Evolutionary conservation across 306 rosid genomes (phyloP), one percentile per base, ranked within the genome.

Genomic region (Cucurbita moschata): DNA sequence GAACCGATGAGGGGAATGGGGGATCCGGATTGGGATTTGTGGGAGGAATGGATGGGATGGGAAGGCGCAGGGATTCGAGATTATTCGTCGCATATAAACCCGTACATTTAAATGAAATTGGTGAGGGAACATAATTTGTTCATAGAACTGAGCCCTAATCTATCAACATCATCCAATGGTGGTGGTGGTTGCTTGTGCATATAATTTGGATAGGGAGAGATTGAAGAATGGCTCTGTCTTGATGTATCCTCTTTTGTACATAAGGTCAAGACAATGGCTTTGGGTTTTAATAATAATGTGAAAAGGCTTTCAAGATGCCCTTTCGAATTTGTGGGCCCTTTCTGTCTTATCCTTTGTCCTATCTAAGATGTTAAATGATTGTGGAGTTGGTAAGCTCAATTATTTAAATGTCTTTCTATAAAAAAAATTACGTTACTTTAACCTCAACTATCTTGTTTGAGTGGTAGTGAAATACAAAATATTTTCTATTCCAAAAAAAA

Each of bases 1-100:
- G 96, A 88, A 35, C 72, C 88, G 53, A 68, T 80, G 82, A 83
- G 92, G 43, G 92, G 90, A 81, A 83, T 77, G 92, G 19, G 81
- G 42, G 92, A 86, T 51, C 83, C 87, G 0, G 92, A 87, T 83
- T 86, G 83, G 78, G 96, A 89, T 21, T 10, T 83, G 88, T 95
- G 96, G 96, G 99, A 95, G 59, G 99, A 95, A 50, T 95, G 99
- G 99, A 89, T 89, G 96, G 97, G 97, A 13, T 95, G 96, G 96
- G 97, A 94, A 89, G 99, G 99, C 76, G 99, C 97, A 19, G 92
- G 97, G 47, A 94, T 88, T 10, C 82, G 95, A 15, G 99, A 94
- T 78, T 93, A 88, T 82, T 46, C 96, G 0, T 86, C 90, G 53
- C 98, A 93, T 44, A 77, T 93, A 57, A 93, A 93, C 75, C 98